Evolutionary conservation across 768 basidiomycete species (phyloP).

Genomic region (Pulveroboletus ravenelii): DNA sequence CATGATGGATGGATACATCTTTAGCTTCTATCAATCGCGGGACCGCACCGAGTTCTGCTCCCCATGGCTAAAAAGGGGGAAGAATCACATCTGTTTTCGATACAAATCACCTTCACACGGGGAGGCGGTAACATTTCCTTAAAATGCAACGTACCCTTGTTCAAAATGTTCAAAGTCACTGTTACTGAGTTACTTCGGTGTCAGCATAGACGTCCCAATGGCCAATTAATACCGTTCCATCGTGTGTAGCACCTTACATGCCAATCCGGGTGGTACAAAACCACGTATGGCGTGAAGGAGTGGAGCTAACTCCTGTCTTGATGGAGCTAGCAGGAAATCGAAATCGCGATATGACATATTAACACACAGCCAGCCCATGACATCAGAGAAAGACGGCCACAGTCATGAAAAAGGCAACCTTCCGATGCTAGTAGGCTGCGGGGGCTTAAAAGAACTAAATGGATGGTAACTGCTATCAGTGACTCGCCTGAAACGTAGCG

Average conservation of each 20-base stretch:
- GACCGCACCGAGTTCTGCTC: background rate
- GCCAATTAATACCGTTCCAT: background rate
- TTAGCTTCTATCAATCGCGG: background rate
- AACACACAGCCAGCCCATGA: background rate
- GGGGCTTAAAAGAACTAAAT: background rate
- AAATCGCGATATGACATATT: background rate
- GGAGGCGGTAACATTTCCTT: background rate
- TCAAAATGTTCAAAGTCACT: background rate
- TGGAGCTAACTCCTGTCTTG: background rate
- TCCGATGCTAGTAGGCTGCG: background rate
- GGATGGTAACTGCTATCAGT: background rate
- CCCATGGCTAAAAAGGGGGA: background rate
- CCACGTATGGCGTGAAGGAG: background rate
- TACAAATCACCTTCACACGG: background rate
- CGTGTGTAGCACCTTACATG: too few relatives aligned
- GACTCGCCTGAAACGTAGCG: background rate
- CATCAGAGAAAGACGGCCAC: background rate
- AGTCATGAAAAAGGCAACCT: background rate
- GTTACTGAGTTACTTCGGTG: background rate
- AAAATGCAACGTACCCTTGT: background rate
- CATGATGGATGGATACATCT: background rate
- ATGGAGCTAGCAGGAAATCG: constrained; percentile 1
- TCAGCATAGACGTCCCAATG: background rate
- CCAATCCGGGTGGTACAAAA: background rate
- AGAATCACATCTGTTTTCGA: background rate